These are phyloP conservation scores for Bromus sterilis DNA, from an alignment of 176 grass and related monocot genomes.

Conservation along the genomic window DNA sequence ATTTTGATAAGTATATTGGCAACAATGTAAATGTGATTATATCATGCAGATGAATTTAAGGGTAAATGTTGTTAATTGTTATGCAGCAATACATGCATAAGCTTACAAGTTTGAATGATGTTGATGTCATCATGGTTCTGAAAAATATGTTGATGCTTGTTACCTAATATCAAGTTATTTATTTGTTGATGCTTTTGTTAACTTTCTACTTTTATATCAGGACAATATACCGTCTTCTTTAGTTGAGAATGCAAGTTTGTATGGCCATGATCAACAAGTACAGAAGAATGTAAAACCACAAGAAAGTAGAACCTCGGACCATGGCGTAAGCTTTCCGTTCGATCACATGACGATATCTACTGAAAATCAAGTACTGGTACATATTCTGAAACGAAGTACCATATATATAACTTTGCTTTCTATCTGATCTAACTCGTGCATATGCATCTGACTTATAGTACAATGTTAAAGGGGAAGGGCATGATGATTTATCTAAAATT, in stretches of 20 bases:
- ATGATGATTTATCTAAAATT: neutral
- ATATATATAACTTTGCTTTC: neutral
- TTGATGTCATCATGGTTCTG: neutral
- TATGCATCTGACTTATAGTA: constrained; percentile 1
- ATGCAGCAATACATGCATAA: neutral
- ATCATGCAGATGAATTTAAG: neutral
- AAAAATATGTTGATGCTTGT: neutral
- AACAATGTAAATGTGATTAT: neutral
- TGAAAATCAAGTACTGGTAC: constrained; percentile 15
- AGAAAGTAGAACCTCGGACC: neutral
- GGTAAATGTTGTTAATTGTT: neutral
- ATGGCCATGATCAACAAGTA: constrained; percentile 1
- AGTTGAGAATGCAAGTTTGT: constrained; percentile 7
- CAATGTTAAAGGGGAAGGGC: neutral
- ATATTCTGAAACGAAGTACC: neutral
- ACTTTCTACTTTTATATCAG: constrained; percentile 26
- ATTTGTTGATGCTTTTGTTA: neutral
- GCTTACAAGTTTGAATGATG: neutral
- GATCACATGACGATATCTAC: neutral
- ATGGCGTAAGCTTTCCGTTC: constrained; percentile 16
- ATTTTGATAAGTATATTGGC: neutral
- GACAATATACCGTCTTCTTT: neutral
- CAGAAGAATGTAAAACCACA: neutral
- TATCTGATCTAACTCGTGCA: neutral
- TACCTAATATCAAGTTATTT: constrained; percentile 7